Evolutionary conservation across 441 rosid species (phyloP), one percentile per base, ranked within the genome.

Genomic region (Erodium texanum): DNA sequence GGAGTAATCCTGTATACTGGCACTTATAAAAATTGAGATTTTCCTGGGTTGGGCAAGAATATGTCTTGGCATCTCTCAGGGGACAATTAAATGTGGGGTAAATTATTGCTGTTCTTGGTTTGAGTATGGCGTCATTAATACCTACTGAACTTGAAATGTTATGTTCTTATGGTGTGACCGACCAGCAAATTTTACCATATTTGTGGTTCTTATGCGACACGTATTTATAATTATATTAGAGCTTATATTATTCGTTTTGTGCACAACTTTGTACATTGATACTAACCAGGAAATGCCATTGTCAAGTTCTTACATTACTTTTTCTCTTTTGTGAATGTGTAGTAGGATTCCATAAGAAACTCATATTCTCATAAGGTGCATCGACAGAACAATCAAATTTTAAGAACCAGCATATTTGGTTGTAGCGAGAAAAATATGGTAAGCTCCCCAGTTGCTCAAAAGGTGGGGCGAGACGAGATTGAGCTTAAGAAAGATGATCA

Each of bases 391-490:
- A 62, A 24, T 24, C 15, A 18, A 59, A 52, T 62, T 50, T 71
- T 66, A 19, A 69, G 64, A 68, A 54, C 65, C 62, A 52, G n/a
- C n/a, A 32, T 58, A 73, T 59, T 70, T 41, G 66, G 52, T 54
- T 54, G 64, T 20, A 27, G 29, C 45, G 52, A 62, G 16, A 68
- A 71, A 56, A 71, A 29, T 62, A n/a, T 50, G 27, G 41, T 34
- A 43, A 66, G 63, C 69, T 61, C 63, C 71, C 64, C 77, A 18
- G 24, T 67, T 68, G 74, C 67, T 76, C 83, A 70, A 16, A 73
- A 76, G 70, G 14, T 27, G 27, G 74, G 68, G 73, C 75, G 67
- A 68, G 70, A 45, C 61, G 50, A 66, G 45, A 38, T 38, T 10
- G 45, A 38, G 45, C 45, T 38, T 38, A 38, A 38, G 45, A 38